phyloP scores from a whole-genome alignment of 176 grass and related monocot species.

The Hsuehochloa calcarea region DNA sequence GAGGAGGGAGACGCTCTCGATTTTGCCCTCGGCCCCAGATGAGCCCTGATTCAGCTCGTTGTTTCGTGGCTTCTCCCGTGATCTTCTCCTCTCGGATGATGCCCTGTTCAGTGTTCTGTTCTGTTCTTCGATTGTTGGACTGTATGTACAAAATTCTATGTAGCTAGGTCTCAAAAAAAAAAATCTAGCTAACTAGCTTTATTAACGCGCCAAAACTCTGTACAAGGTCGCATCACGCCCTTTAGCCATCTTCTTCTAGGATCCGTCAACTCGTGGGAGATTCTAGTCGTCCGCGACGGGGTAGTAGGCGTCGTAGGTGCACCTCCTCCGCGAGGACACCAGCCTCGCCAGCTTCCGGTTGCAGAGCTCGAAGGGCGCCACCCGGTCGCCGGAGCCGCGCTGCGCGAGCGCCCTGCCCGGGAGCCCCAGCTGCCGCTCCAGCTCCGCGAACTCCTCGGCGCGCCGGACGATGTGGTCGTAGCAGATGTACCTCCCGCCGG shows the following conservation, averaged over 20 bases:
- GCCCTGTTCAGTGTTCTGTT: too few relatives aligned
- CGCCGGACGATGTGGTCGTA: slow-evolving; percentile 70
- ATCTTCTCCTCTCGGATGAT: too few relatives aligned
- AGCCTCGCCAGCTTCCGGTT: slow-evolving; percentile 76
- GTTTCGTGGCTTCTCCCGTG: not conserved
- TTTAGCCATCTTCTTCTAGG: too few relatives aligned
- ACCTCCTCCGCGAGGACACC: slow-evolving; percentile 61
- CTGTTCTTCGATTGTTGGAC: not conserved
- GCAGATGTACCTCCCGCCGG: slow-evolving; percentile 89
- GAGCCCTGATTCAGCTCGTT: too few relatives aligned
- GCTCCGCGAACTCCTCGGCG: slow-evolving; percentile 67
- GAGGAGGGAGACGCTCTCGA: not conserved
- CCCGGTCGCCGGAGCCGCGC: not conserved
- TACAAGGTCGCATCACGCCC: not conserved
- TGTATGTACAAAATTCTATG: not conserved
- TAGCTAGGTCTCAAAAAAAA: not conserved
- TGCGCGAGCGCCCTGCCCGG: not conserved
- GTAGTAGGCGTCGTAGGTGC: slow-evolving; percentile 69
- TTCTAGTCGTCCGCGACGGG: slow-evolving; percentile 37
- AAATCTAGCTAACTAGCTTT: not conserved
- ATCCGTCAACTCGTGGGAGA: not conserved
- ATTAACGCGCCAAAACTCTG: slow-evolving; percentile 27
- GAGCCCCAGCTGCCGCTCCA: slow-evolving; percentile 82
- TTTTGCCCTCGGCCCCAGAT: too few relatives aligned
- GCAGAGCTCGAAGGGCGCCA: slow-evolving; percentile 64